phyloP scores from a whole-genome alignment of 2,329 filamentous ascomycete species.

The Diaporthe sp. region DNA sequence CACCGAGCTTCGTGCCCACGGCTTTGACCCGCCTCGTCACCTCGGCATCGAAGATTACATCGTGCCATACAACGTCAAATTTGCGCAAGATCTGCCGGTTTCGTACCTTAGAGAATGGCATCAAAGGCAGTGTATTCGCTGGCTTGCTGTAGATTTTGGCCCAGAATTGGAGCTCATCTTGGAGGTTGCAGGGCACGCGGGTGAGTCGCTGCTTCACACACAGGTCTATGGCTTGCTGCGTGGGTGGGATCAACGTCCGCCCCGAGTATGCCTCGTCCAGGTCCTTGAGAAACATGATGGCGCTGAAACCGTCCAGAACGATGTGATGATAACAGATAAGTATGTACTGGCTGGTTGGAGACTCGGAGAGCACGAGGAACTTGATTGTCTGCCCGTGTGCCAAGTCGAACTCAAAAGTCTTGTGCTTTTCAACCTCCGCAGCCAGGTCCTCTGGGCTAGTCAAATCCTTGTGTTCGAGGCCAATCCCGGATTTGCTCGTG shows the following conservation, averaged over 20 bases:
- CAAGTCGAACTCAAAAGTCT: neutral
- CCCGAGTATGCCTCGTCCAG: slow-evolving; percentile 57
- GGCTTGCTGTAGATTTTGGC: neutral
- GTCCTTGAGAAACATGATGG: slow-evolving; percentile 48
- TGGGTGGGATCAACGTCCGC: slow-evolving; percentile 40
- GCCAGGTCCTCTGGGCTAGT: too few species aligned
- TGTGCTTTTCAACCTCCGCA: neutral
- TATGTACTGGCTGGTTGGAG: slow-evolving; percentile 53
- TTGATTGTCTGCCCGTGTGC: neutral
- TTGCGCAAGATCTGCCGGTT: slow-evolving; percentile 37
- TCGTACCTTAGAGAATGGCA: slow-evolving; percentile 39
- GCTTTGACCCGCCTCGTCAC: neutral
- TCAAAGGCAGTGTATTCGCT: slow-evolving; percentile 25
- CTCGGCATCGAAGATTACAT: neutral
- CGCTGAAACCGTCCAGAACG: slow-evolving; percentile 32
- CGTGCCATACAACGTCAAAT: slow-evolving; percentile 36
- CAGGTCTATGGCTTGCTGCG: slow-evolving; percentile 53
- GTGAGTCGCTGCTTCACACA: slow-evolving; percentile 49
- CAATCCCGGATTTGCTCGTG: neutral
- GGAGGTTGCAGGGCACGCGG: slow-evolving; percentile 45
- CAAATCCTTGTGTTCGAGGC: neutral
- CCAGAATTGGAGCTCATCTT: slow-evolving; percentile 31
- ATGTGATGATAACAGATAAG: slow-evolving; percentile 50
- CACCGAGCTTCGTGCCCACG: neutral
- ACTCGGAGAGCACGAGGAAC: slow-evolving; percentile 24